phyloP scores from a whole-genome alignment of 345 rosid genomes.

The Populus pruinosa region DNA sequence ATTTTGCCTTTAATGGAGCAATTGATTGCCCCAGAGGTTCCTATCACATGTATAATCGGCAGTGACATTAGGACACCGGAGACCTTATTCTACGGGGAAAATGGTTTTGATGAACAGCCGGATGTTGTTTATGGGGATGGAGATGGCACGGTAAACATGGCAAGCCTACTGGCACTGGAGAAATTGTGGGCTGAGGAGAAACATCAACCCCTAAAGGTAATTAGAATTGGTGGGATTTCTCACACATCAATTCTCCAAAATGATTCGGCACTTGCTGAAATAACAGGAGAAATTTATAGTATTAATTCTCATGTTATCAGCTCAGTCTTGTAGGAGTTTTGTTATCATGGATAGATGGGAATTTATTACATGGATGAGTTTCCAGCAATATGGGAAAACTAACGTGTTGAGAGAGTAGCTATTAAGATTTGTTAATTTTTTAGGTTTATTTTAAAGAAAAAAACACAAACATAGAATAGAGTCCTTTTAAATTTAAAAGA shows the following conservation, averaged over 20 bases:
- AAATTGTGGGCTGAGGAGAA: conserved; percentile 34
- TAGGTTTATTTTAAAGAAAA: no score
- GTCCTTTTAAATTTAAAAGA: no score
- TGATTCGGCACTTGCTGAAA: conserved; percentile 42
- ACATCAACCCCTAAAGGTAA: conserved; percentile 43
- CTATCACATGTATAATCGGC: conserved; percentile 68
- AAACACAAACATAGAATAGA: no score
- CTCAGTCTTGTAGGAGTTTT: not conserved
- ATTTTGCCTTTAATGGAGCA: conserved; percentile 46
- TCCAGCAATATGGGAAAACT: no score
- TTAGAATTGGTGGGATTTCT: conserved; percentile 45
- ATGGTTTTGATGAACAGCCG: conserved; percentile 63
- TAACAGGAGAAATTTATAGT: conserved; percentile 39
- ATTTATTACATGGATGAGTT: no score
- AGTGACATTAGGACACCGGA: conserved; percentile 58
- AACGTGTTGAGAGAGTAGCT: no score
- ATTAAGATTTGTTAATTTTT: no score
- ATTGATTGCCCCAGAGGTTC: conserved; percentile 44
- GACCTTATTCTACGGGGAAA: conserved; percentile 40
- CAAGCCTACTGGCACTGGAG: conserved; percentile 56
- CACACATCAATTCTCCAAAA: conserved; percentile 57
- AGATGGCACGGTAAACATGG: conserved; percentile 80
- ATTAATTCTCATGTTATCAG: conserved; percentile 33
- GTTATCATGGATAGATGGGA: not conserved
- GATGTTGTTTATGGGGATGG: conserved; percentile 70